Base-by-base conservation (phyloP, 192 early-diverging fungal genomes). In the Gonapodya prolifera region DNA sequence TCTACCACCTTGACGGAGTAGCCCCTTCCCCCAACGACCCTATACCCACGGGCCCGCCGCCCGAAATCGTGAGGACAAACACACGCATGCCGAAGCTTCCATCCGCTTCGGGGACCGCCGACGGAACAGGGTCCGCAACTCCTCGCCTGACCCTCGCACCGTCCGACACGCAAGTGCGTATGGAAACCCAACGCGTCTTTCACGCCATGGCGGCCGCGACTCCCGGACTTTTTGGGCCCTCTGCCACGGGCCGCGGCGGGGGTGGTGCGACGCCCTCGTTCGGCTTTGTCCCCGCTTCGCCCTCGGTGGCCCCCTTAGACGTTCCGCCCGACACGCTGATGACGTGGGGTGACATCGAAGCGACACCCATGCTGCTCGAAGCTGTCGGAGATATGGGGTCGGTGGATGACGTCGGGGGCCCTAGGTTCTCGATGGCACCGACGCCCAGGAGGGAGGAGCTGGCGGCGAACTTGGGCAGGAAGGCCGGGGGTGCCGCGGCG, bases 341-440 rank as follows among this genome's bases (percentile, higher is more conserved):
- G 91, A 95, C 94, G 28, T 95, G 93, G 93, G 93, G 93, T 69
- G 87, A 85, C 32, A 92, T 95, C 75, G 93, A 94, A 69, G 91
- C 90, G 16, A 93, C 91, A 1, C 93, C 93, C 0, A 70, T 94
- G 30, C 80, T 93, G 69, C 86, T 94, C 34, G 85, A 91, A 75
- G 71, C 75, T 0, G 82, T 81, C 34, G 80, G 35, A 29, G 81
- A 82, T 30, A 61, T 61, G 8, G 45, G 45, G 23, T 61, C 45
- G 8, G 45, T 61, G 45, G 76, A 80, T 69, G 1, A 23, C 23
- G 69, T 69, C 36, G 36, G 77, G 75, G 86, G 82, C 18, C 82
- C 80, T 69, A 70, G 80, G 70, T 92, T 92, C 76, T 79, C 81
- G 28, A 77, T 93, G 35, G 88, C 92, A 33, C 86, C 85, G 70